Percentiles rank a stretch among this genome's conserved stretches.
Conservation (phyloP, 202 grass and related monocot species). For the Carex arenaria region DNA sequence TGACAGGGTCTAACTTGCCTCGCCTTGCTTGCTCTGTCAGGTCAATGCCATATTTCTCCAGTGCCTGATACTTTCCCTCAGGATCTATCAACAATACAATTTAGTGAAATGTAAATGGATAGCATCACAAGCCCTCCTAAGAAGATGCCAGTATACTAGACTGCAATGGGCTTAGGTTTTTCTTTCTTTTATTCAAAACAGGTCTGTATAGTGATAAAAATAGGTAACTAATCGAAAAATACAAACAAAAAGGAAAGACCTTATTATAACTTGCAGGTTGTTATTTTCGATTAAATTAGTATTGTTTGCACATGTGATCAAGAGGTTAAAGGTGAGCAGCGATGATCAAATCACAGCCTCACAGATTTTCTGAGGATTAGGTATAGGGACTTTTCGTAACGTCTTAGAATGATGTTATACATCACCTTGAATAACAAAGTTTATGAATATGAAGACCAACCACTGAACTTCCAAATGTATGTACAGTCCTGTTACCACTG, state of each 20-base stretch:
- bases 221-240: not conserved
- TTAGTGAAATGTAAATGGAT: not conserved
- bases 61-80: conserved; percentile 78
- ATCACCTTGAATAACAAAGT: not conserved
- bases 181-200: not conserved
- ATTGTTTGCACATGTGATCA: not conserved
- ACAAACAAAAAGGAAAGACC: not conserved
- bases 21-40: conserved; percentile 81
- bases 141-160: not conserved
- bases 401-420: not conserved
- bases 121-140: not conserved
- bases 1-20: conserved; percentile 93
- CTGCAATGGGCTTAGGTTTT: not conserved
- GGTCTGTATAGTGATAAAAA: not conserved
- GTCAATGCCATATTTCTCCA: conserved; percentile 96
- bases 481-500: not conserved
- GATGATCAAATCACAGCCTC: not conserved
- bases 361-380: not conserved
- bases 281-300: not conserved
- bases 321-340: not conserved
- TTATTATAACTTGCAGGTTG: not conserved
- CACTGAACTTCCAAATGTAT: not conserved
- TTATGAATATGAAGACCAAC: not conserved
- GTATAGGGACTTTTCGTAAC: not conserved
- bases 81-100: conserved; percentile 54